phyloP scores from a whole-genome alignment of 768 basidiomycete species.

The Tylopilus sp. region DNA sequence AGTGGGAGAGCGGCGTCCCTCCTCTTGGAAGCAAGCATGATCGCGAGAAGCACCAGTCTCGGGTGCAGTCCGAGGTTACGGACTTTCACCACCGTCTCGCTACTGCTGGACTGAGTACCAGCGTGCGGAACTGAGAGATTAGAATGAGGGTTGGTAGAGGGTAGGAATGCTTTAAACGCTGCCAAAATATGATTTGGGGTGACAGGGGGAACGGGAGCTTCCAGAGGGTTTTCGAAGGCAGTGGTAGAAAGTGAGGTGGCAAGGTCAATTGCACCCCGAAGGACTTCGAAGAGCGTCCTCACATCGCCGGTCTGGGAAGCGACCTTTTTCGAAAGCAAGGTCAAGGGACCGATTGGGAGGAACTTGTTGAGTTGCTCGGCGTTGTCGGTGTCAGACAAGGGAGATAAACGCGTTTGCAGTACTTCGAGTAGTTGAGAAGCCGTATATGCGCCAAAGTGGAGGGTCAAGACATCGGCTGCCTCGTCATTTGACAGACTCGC shows the following conservation, averaged over 20 bases:
- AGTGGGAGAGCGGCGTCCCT: constrained; percentile 55
- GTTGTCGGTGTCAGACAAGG: constrained; percentile 40
- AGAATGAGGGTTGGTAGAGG: constrained; percentile 31
- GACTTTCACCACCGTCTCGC: constrained; percentile 65
- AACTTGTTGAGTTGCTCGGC: constrained; percentile 45
- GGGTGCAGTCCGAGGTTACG: constrained; percentile 70
- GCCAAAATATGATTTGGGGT: constrained; percentile 67
- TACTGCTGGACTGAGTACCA: constrained; percentile 34
- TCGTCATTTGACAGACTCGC: constrained; percentile 35
- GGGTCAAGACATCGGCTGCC: constrained; percentile 48
- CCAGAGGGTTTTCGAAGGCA: constrained; percentile 25
- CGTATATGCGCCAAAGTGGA: constrained; percentile 82
- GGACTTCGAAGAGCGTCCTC: constrained; percentile 72
- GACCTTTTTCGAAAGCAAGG: constrained; percentile 74
- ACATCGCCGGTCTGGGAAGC: constrained; percentile 84
- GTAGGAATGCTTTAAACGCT: constrained; percentile 70
- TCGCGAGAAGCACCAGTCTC: constrained; percentile 61
- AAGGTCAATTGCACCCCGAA: constrained; percentile 75
- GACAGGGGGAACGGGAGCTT: constrained; percentile 41
- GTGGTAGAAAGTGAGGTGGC: constrained; percentile 38
- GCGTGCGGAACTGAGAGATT: constrained; percentile 17
- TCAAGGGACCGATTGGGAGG: constrained; percentile 60
- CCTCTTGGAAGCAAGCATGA: constrained; percentile 64
- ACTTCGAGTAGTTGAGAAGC: constrained; percentile 68
- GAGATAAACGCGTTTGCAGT: constrained; percentile 57